A percentile compares a stretch with the other conserved stretches of the same genome.
phyloP scores from a whole-genome alignment of 148 eudicot species.

The Chenopodium quinoa region DNA sequence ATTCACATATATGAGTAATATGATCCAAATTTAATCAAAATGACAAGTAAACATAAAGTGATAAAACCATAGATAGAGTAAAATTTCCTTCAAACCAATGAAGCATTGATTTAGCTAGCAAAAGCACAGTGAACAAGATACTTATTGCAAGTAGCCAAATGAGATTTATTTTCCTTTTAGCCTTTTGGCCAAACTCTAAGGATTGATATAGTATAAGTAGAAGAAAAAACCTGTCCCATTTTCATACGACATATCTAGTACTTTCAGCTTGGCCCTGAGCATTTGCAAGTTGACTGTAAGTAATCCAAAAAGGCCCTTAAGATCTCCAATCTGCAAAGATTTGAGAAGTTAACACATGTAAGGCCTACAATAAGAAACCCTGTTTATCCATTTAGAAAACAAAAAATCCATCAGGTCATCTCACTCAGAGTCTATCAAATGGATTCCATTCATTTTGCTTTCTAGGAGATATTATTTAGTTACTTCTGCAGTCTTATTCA shows the following conservation, averaged over 20 bases:
- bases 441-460: not conserved
- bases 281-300: conserved; percentile 62
- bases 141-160: not conserved
- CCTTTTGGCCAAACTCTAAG: not conserved
- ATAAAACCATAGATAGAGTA: not conserved
- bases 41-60: too few species aligned
- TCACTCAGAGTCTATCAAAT: not conserved
- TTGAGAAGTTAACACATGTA: not conserved
- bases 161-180: not conserved
- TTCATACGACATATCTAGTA: conserved; percentile 79
- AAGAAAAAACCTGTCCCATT: conserved; percentile 55
- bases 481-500: not conserved
- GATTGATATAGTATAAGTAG: not conserved
- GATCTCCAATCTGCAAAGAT: conserved; percentile 72
- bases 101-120: not conserved
- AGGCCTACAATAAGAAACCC: not conserved
- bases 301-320: conserved; percentile 82
- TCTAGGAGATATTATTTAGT: not conserved
- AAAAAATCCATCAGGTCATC: not conserved
- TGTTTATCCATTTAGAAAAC: not conserved
- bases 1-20: not conserved
- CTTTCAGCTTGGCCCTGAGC: conserved; percentile 77
- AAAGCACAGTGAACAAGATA: not conserved
- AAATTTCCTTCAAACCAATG: not conserved
- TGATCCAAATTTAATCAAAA: not conserved